These are phyloP conservation scores for Pezizomycotina sp. DNA, from an alignment of 2,329 filamentous ascomycete genomes.

Conservation along the genomic window DNA sequence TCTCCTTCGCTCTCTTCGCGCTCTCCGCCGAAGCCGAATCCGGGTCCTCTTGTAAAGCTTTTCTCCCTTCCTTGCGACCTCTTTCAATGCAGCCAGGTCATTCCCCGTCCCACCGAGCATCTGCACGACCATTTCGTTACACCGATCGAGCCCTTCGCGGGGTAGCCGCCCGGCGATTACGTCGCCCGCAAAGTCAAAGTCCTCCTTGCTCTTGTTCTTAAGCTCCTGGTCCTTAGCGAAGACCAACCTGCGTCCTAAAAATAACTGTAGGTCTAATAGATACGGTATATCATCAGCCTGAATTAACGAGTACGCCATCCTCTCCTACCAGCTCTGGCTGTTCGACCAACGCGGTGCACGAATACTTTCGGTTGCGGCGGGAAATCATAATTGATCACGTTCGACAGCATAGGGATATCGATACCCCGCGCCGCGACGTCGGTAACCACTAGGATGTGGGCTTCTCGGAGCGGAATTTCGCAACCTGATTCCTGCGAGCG, in stretches of 20 bases:
- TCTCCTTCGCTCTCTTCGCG: slow-evolving; percentile 66
- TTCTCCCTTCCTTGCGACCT: slow-evolving; percentile 72
- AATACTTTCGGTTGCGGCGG: slow-evolving; percentile 93
- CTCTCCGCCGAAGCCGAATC: slow-evolving; percentile 82
- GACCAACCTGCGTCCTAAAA: slow-evolving; percentile 69
- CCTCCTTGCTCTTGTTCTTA: slow-evolving; percentile 35
- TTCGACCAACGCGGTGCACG: slow-evolving; percentile 88
- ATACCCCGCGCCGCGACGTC: slow-evolving; percentile 95
- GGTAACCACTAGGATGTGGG: slow-evolving; percentile 86
- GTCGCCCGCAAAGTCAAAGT: slow-evolving; percentile 53
- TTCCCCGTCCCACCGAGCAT: slow-evolving; percentile 55
- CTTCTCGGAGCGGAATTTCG: slow-evolving; percentile 67
- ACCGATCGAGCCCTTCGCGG: slow-evolving; percentile 55
- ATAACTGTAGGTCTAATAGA: slow-evolving; percentile 81
- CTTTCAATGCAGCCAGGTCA: slow-evolving; percentile 54
- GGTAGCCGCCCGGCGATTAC: slow-evolving; percentile 65
- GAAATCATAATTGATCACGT: slow-evolving; percentile 98
- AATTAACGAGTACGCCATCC: slow-evolving; percentile 92
- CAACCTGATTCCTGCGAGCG: slow-evolving; percentile 78
- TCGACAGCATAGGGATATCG: slow-evolving; percentile 87
- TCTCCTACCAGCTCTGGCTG: slow-evolving; percentile 76
- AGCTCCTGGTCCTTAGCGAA: slow-evolving; percentile 46
- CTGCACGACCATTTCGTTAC: slow-evolving; percentile 71
- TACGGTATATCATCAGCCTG: slow-evolving; percentile 80
- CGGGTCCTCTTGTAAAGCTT: slow-evolving; percentile 81